phyloP scores from a whole-genome alignment of 306 rosid species.

The Quercus dentata region DNA sequence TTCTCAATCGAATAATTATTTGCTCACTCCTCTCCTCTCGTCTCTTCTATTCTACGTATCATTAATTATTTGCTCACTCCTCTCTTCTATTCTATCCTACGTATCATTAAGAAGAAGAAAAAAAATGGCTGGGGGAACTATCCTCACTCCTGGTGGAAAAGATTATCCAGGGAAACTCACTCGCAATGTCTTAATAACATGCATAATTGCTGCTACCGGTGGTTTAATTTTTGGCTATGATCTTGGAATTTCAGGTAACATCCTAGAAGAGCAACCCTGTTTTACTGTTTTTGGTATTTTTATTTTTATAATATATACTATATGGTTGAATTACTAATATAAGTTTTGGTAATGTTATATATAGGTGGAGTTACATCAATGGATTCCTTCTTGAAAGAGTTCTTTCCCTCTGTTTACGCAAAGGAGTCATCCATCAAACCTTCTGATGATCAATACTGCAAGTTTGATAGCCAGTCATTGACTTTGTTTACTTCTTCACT shows the following conservation, averaged over 20 bases:
- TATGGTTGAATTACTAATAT: background rate
- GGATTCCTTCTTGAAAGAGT: constrained; percentile 53
- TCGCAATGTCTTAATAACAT: constrained; percentile 43
- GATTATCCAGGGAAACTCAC: constrained; percentile 55
- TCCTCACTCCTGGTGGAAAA: constrained; percentile 5
- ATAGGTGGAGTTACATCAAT: constrained; percentile 84
- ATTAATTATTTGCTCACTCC: too few relatives aligned
- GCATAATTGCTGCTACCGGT: constrained; percentile 61
- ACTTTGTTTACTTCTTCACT: constrained; percentile 78
- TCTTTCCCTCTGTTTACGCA: constrained; percentile 61
- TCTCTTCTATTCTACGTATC: too few relatives aligned
- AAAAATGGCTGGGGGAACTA: constrained; percentile 30
- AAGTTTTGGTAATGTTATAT: background rate
- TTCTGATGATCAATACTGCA: constrained; percentile 61
- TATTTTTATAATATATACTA: background rate
- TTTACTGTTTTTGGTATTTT: background rate
- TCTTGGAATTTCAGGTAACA: constrained; percentile 75
- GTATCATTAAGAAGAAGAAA: background rate
- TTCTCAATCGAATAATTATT: too few relatives aligned
- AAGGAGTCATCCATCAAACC: constrained; percentile 24
- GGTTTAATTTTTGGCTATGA: constrained; percentile 86
- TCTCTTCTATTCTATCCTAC: too few relatives aligned
- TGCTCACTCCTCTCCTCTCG: too few relatives aligned
- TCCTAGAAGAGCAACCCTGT: background rate
- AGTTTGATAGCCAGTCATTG: constrained; percentile 56